phyloP scores from a whole-genome alignment of 2,329 filamentous ascomycete genomes.

The Exophiala viscosa region DNA sequence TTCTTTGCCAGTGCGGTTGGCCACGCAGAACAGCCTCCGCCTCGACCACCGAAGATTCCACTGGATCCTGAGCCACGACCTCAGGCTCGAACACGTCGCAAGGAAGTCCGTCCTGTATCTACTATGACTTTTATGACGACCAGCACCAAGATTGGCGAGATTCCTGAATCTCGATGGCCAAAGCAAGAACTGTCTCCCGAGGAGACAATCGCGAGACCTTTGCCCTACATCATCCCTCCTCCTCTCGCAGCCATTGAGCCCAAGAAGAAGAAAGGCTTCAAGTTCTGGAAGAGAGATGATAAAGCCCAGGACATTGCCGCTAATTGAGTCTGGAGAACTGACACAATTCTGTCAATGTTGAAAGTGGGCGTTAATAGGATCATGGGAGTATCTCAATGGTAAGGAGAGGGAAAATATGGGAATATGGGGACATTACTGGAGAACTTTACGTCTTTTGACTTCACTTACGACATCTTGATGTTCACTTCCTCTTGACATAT shows the following conservation, averaged over 20 bases:
- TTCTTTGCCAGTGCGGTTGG: slow-evolving; percentile 10
- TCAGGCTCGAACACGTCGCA: neutral
- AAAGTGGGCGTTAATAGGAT: neutral
- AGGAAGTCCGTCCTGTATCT: slow-evolving; percentile 19
- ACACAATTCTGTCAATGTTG: neutral
- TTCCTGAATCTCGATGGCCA: slow-evolving; percentile 36
- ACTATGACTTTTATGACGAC: slow-evolving; percentile 55
- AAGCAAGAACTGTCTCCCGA: slow-evolving; percentile 8
- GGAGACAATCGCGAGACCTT: slow-evolving; percentile 4
- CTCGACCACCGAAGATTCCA: slow-evolving; percentile 19
- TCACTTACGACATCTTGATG: too few relatives aligned
- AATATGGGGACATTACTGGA: neutral
- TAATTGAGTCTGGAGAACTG: neutral
- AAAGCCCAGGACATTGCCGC: slow-evolving; percentile 7
- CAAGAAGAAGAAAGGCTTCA: slow-evolving; percentile 23
- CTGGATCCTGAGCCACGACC: slow-evolving; percentile 6
- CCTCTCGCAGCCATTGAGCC: slow-evolving; percentile 15
- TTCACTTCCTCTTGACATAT: neutral
- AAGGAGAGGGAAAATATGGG: neutral
- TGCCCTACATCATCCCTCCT: slow-evolving; percentile 22
- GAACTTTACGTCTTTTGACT: too few relatives aligned
- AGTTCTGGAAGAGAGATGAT: slow-evolving; percentile 26
- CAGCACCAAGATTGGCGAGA: slow-evolving; percentile 63
- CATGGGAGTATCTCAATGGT: neutral
- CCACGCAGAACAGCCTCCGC: slow-evolving; percentile 1